Conservation (phyloP, 768 basidiomycete species). For the Russula griseocarnosa region DNA sequence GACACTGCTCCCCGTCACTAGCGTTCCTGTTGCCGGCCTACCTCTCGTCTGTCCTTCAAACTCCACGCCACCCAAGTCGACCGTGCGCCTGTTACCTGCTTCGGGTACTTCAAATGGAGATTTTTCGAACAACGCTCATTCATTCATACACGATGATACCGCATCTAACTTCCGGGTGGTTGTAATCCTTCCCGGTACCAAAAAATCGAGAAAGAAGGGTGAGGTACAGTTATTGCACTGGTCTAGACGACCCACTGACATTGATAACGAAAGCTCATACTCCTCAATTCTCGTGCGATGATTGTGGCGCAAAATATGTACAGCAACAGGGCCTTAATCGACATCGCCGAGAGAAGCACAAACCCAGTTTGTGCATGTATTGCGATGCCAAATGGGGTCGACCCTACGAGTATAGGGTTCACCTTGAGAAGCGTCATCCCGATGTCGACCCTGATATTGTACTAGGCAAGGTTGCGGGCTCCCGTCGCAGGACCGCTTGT, state of each 20-base stretch:
- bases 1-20: not conserved
- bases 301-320: not conserved
- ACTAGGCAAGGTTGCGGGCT: not conserved
- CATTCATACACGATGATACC: too few species aligned
- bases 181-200: too few species aligned
- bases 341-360: not conserved
- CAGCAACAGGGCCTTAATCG: not conserved
- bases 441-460: not conserved
- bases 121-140: too few species aligned
- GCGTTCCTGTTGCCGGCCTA: too few species aligned
- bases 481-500: not conserved
- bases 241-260: not conserved
- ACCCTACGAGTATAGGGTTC: not conserved
- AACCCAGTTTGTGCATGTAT: not conserved
- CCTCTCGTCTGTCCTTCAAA: too few species aligned
- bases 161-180: too few species aligned
- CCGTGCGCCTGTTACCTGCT: too few species aligned
- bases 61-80: too few species aligned
- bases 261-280: not conserved
- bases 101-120: too few species aligned
- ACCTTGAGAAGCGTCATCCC: not conserved
- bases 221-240: not conserved
- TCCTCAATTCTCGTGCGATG: not conserved
- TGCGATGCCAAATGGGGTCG: constrained; percentile 3
- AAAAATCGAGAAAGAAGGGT: not conserved